Conservation (phyloP, 768 basidiomycete genomes). For the Rhodosporidiobolus odoratus region DNA sequence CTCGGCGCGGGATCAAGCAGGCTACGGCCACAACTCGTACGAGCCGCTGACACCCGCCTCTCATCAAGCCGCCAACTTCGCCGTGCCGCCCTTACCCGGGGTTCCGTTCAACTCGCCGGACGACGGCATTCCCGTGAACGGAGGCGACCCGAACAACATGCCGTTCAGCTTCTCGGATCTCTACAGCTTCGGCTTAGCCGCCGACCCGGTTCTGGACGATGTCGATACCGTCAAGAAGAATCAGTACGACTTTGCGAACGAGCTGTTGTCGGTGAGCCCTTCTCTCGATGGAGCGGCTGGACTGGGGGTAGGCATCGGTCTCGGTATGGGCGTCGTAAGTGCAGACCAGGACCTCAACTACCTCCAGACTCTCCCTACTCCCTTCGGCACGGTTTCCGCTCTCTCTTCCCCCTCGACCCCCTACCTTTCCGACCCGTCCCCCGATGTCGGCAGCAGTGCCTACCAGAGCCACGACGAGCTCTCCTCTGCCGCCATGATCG, state of each 20-base stretch:
- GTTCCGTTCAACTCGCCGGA: slow-evolving; percentile 33
- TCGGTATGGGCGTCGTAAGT: slow-evolving; percentile 7
- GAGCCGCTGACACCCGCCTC: slow-evolving; percentile 35
- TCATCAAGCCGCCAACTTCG: slow-evolving; percentile 10
- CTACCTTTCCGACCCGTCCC: slow-evolving; percentile 35
- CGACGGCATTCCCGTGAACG: background rate
- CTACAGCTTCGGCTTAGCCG: slow-evolving; percentile 35
- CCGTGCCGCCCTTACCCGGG: background rate
- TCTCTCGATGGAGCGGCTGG: background rate
- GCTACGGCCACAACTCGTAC: background rate
- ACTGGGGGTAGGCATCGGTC: slow-evolving; percentile 18
- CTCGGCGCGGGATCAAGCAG: slow-evolving; percentile 3
- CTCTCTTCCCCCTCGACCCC: slow-evolving; percentile 25
- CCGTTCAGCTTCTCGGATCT: slow-evolving; percentile 39
- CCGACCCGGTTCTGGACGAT: slow-evolving; percentile 15
- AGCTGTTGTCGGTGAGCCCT: slow-evolving; percentile 3
- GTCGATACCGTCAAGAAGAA: slow-evolving; percentile 24
- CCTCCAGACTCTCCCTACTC: slow-evolving; percentile 2
- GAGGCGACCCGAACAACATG: slow-evolving; percentile 9
- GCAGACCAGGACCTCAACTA: slow-evolving; percentile 2
- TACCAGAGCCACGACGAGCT: slow-evolving; percentile 8
- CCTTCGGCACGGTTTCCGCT: slow-evolving; percentile 5
- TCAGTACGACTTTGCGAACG: slow-evolving; percentile 8
- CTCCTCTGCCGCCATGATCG: slow-evolving; percentile 17
- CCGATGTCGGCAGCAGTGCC: slow-evolving; percentile 10